Evolutionary conservation across 306 rosid genomes (phyloP), one percentile per base, ranked within the genome.

Genomic region (Cicer yamashitae): DNA sequence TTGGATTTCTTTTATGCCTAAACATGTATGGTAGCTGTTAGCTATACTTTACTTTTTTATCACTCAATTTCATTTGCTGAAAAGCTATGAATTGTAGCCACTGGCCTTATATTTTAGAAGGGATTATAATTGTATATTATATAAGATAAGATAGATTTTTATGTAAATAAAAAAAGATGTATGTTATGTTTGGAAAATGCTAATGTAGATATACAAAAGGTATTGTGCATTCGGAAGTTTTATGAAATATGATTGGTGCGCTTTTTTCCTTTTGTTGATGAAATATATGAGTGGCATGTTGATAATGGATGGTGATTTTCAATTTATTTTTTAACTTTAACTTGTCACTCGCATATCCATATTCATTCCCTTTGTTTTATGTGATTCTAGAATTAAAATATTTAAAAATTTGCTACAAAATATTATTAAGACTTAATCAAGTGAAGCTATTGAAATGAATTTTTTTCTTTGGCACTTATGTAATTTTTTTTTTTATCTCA

Each of bases 1-100:
- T 80, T 92, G 92, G 92, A 76, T 81, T 25, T 80, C 88, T 25
- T 25, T 3, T 57, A 71, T 88, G 76, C 88, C 91, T 20, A 87
- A 79, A 63, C 86, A 71, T 14, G 59, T 73, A 1, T 90, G 91
- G 94, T 90, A 87, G 85, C 69, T 46, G 4, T 5, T 61, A 15
- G 6, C 14, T 43, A 22, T 22, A 7, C 4, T 71, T 15, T 68
- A 12, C 18, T 54, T 63, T 25, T 25, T 66, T 43, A 25, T 61
- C 17, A 18, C 44, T 41, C 12, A 0, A 51, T n/a, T 67, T 41
- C 1, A 22, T 65, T 53, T 66, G 72, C 50, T 50, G 7, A 50
- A 39, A 75, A 60, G 5, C 6, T 11, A 18, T 20, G 17, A 6
- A 41, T 41, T 53, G 13, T 41, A 53, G 25, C 22, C 44, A 58